Evolutionary conservation across 805 yeast species (phyloP), one percentile per base, ranked within the genome.

Genomic region (Sugiyamaella mastotermitis): DNA sequence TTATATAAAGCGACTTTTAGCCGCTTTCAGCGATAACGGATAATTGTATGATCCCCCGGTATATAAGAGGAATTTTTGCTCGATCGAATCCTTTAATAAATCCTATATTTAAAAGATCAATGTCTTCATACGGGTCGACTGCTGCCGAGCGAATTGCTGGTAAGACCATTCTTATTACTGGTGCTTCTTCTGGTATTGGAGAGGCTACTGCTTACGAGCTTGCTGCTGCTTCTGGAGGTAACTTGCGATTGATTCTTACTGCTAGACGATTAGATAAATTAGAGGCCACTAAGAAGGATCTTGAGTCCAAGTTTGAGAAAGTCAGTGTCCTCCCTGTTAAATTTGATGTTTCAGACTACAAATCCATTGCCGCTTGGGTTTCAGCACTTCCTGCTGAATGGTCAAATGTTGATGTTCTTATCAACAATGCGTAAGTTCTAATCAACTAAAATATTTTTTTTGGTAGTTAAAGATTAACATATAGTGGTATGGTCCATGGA

Each of bases 101-200:
- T n/a, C n/a, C n/a, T n/a, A 23, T 10, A 10, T 23, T 23, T 23
- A 10, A 23, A 23, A 5, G 42, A 36, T 24, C 17, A 21, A 58
- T 58, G 63, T 56, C 63, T 43, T 80, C 86, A 5, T 76, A 69
- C 64, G 90, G 88, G 47, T 47, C 69, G 36, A 73, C 69, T 55
- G 92, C 95, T 37, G 84, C 88, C 30, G 79, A 80, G 57, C 74
- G 96, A 58, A 68, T 90, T 23, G 77, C 82, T 16, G 82, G 82
- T 34, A 88, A 90, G 57, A 76, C 79, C 14, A 71, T 85, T 22
- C 72, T 90, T 29, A 81, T 90, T 53, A 85, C 97, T n/a, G 97
- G 97, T 46, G 97, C 97, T 5, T 84, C 95, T 18, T 78, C 95
- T 11, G 97, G 97, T 40, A 90, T 90, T 53, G 98, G 97, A 9